phyloP scores from a whole-genome alignment of 2,329 filamentous ascomycete genomes.

The Tolypocladium endophyticum region DNA sequence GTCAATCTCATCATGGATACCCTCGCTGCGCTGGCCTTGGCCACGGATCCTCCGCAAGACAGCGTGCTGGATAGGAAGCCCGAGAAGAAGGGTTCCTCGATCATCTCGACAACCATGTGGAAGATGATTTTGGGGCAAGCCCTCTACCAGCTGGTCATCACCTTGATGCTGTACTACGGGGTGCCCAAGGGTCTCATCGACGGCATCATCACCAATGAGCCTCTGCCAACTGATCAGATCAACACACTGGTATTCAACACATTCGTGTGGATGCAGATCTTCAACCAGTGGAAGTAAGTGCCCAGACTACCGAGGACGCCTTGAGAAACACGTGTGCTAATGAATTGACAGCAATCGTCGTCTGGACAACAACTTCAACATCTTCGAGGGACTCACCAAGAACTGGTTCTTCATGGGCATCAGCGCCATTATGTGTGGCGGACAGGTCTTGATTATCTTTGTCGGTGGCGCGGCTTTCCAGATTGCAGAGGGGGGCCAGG shows the following conservation, averaged over 20 bases:
- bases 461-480: constrained; percentile 75
- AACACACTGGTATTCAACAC: constrained; percentile 90
- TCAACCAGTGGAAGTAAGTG: constrained; percentile 89
- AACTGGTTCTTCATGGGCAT: constrained; percentile 89
- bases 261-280: constrained; percentile 99
- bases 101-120: constrained; percentile 90
- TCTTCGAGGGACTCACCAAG: constrained; percentile 75
- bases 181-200: constrained; percentile 28
- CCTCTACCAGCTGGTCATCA: constrained; percentile 72
- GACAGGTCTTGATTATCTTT: constrained; percentile 82
- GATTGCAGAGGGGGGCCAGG: constrained; percentile 41
- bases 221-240: constrained; percentile 35
- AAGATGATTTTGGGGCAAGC: constrained; percentile 97
- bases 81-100: constrained; percentile 43
- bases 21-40: constrained; percentile 77
- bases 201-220: constrained; percentile 39
- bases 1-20: constrained; percentile 98
- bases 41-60: constrained; percentile 79
- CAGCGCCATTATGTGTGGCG: constrained; percentile 76
- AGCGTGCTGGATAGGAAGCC: constrained; percentile 70
- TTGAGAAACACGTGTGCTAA: constrained; percentile 5
- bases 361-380: constrained; percentile 89
- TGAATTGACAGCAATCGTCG: constrained; percentile 59
- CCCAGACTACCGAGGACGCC: not conserved
- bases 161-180: constrained; percentile 76